Evolutionary conservation across 257 asterid genomes (phyloP), one percentile per base, ranked within the genome.

Genomic region (Solanum lycopersicoides): DNA sequence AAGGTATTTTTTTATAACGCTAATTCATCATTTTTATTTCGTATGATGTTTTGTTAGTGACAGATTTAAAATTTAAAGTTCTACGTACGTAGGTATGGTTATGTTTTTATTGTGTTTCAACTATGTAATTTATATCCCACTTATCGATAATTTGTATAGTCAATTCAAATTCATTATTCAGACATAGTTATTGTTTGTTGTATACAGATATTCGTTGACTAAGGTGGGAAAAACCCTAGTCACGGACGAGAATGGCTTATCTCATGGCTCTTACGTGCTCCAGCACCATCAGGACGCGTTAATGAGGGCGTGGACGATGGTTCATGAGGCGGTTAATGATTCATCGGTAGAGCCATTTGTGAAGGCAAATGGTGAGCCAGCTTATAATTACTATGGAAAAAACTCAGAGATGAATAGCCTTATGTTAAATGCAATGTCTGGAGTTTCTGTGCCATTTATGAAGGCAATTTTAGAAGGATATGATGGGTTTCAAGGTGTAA

Each of bases 351-450:
- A 87, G 88, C 90, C 91, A 63, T 87, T 89, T 60, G 87, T 47
- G 20, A 89, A 85, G 73, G 90, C 87, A 18, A 87, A 89, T 83
- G 90, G 88, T 5, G 87, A 79, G 82, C 59, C 88, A 50, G 88
- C 91, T 30, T 89, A 87, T 83, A 34, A 12, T 68, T 85, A 87
- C 84, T 87, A 89, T 6, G 88, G 90, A 0, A 87, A 85, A 85
- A 80, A 69, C 10, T 75, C 89, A 10, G 87, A 87, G 66, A 89
- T 89, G 89, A 89, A 87, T 77, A 53, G 30, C 25, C 85, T 87
- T 60, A 89, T 89, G 91, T 86, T 75, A 86, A 89, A 69, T 59
- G 91, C 89, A 56, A 89, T 89, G 91, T 86, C 91, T 47, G 89
- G 89, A 2, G 91, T 87, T 32, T 85, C 88, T 56, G 91, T 87